Evolutionary conservation across 2,329 filamentous ascomycete genomes (phyloP).

Genomic region (Penicillium brasilianum): DNA sequence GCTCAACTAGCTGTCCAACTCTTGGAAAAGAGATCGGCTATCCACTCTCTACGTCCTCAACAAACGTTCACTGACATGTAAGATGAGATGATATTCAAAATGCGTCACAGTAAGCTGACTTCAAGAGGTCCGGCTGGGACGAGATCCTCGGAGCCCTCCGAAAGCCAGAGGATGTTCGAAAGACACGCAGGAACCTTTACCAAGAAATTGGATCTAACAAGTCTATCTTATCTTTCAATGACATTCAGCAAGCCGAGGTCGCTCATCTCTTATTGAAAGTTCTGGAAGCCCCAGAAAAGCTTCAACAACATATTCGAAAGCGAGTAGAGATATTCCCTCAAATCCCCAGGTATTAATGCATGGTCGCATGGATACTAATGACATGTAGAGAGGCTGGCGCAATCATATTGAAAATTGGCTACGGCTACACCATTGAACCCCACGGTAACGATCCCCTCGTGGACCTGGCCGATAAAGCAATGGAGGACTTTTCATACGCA

Average conservation of each 20-base stretch:
- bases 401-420: slow-evolving; percentile 49
- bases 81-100: slow-evolving; percentile 11
- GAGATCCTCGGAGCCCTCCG: slow-evolving; percentile 40
- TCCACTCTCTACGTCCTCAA: slow-evolving; percentile 34
- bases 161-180: slow-evolving; percentile 45
- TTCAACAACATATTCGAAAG: slow-evolving; percentile 49
- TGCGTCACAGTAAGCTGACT: neutral
- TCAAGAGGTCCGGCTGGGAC: slow-evolving; percentile 43
- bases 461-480: slow-evolving; percentile 46
- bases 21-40: slow-evolving; percentile 37
- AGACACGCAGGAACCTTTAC: slow-evolving; percentile 53
- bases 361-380: neutral
- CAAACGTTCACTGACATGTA: slow-evolving; percentile 44
- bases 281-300: slow-evolving; percentile 45
- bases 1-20: slow-evolving; percentile 34
- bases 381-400: slow-evolving; percentile 41
- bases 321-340: neutral
- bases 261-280: slow-evolving; percentile 50
- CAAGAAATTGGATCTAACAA: slow-evolving; percentile 52
- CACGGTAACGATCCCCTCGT: slow-evolving; percentile 42
- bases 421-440: slow-evolving; percentile 38
- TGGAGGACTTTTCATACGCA: slow-evolving; percentile 50
- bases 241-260: slow-evolving; percentile 51
- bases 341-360: slow-evolving; percentile 7
- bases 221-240: slow-evolving; percentile 45